Base-by-base conservation (phyloP, 1,284 basidiomycete species). In the Ustilago crameri region DNA sequence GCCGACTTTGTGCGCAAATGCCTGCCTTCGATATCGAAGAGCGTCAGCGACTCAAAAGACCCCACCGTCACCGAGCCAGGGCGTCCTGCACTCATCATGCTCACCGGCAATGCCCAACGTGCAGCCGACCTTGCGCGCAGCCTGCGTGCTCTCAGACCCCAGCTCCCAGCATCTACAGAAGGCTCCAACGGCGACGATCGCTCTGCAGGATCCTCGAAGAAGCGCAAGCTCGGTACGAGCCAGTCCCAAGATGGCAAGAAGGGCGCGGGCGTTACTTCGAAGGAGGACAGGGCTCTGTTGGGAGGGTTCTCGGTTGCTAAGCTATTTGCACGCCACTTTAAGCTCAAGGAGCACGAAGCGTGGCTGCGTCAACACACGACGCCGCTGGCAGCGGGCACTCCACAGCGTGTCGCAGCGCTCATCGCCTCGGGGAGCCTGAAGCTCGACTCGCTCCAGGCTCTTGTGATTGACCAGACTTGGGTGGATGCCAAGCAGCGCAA, bases 261-360 rank as follows among this genome's bases (percentile, higher is more conserved):
- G 24, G 57, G 52, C 2, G 45, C 44, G 30, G 40, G 35, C 24
- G 43, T 43, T 34, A 56, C 49, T 9, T 55, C 45, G 2, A 63
- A 63, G 40, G 54, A 49, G 17, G 42, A 23, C 34, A 51, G 60
- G 23, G 51, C 43, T 17, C 32, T 60, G 30, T 40, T 67, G 32
- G 64, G 64, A 17, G 64, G 64, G 10, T 60, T 72, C 27, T 63
- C 64, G 9, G 79, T 81, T 0, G 79, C 72, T 23, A 81, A 81
- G 61, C 73, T 81, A 23, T 81, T 81, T 64, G 78, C 79, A 27
- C 76, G 79, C 20, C 79, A 81, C 48, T 81, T 81, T 40, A 81
- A 81, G 62, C 57, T 77, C 43, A 67, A 75, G 51, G 76, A 75
- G 49, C 78, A 80, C 45, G 68, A 62, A 34, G 51, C 61, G n/a